Evolutionary conservation across 371 early-diverging fungal genomes (phyloP), one percentile per base, ranked within the genome.

Genomic region (Antonospora locustae): DNA sequence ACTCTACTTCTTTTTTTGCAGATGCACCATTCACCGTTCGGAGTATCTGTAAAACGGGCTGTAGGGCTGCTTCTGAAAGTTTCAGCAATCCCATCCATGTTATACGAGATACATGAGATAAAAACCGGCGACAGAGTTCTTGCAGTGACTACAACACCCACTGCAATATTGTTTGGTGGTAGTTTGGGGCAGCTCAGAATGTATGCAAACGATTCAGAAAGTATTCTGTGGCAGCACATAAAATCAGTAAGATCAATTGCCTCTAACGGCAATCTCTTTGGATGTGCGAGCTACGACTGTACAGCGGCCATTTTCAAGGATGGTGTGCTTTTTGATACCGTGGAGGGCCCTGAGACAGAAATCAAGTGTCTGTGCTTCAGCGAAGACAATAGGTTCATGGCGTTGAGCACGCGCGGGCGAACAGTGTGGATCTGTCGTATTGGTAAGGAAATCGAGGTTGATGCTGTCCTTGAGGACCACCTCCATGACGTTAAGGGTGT

Each of bases 311-410:
- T 56, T 23, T 45, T 48, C 25, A 32, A 50, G 14, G n/a, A 56
- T 20, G 34, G 27, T 3, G 19, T 34, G 48, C 28, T 11, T 2
- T 56, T 56, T 22, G 71, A 71, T 58, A 52, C 44, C 2, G 58
- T 71, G 32, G 64, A 67, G 45, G 71, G 71, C 14, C 71, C 71
- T n/a, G 71, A 71, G 14, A 71, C 71, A 44, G 71, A 71, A 49
- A 61, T 71, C 5, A 71, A 71, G 50, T 17, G 55, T 1, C 17
- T 66, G 20, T 40, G 50, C 22, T 27, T 63, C 22, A 25, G 38
- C 40, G 51, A 54, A 16, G 32, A 32, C 38, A 50, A 49, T 19
- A 36, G 23, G 11, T 57, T 36, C 16, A 44, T 71, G 17, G 55
- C 65, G 9, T 40, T 71, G 17, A 30, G 55, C 11, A 71, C 71